Evolutionary conservation across 2,329 filamentous ascomycete species (phyloP), one percentile per base, ranked within the genome.

Genomic region (Aureobasidium sp.): DNA sequence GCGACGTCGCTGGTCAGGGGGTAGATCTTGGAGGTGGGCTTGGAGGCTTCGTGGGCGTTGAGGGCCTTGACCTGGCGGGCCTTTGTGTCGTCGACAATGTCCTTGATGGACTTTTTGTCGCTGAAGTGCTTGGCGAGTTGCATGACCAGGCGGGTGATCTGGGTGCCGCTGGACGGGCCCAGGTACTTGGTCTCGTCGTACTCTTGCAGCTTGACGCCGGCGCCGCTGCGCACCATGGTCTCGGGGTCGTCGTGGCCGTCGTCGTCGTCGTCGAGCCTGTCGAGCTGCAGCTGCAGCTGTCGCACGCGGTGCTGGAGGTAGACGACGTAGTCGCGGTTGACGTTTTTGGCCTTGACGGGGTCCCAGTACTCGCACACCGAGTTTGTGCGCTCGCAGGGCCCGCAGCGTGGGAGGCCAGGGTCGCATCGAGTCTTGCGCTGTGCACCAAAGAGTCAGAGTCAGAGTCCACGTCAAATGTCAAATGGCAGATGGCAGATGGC

Each of bases 361-460:
- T 98, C 93, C 68, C 86, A 95, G 73, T 97, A 98, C 66, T 96
- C 91, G 78, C 93, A 98, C 56, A 83, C 80, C 25, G 90, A 89
- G 63, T 90, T 90, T 58, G 88, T 90, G 61, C 91, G 82, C 71
- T 96, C 90, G 73, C 93, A 98, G 19, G 91, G 90, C 16, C 88
- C 80, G 70, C 93, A 98, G 64, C 87, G 86, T 35, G 93, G 93
- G 19, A 98, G 80, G 12, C 87, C 88, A 3, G 93, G 88, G 71
- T 97, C 93, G 74, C 93, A 98, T 75, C 90, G 80, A 32, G 91
- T 97, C 77, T 98, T 98, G 64, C 91, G 84, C 90, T 95, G 34
- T n/a, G 65, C 55, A 54, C 44, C n/a, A n/a, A n/a, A n/a, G n/a
- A n/a, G n/a, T n/a, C n/a, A n/a, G n/a, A n/a, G 29, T 30, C 29